Conservation (phyloP, 345 rosid species). For the Hibiscus syriacus region DNA sequence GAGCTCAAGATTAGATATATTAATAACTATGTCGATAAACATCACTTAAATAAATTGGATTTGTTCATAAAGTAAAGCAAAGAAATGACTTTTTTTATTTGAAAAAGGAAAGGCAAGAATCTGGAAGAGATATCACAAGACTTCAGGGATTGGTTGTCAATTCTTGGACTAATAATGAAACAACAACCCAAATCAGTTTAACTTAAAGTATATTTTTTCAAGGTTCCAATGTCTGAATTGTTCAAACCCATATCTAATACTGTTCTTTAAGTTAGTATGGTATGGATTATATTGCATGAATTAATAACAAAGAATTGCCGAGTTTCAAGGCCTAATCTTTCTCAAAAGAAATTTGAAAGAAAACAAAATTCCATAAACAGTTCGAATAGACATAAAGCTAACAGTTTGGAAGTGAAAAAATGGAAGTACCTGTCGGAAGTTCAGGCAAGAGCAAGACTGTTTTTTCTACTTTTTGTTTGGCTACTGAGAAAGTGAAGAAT, state of each 20-base stretch:
- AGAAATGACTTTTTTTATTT: not conserved
- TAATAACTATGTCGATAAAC: too few species aligned
- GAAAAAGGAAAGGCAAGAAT: too few species aligned
- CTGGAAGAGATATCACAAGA: too few species aligned
- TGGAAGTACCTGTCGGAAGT: not conserved
- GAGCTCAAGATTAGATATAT: too few species aligned
- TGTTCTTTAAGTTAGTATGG: not conserved
- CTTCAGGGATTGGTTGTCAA: too few species aligned
- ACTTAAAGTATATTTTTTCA: too few species aligned
- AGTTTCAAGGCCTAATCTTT: not conserved
- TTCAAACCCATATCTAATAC: too few species aligned
- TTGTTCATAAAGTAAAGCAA: too few species aligned
- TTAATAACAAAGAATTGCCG: not conserved
- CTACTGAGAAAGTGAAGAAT: not conserved
- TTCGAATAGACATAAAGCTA: not conserved
- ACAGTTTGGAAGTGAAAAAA: not conserved
- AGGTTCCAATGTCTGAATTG: too few species aligned
- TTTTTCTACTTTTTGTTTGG: not conserved
- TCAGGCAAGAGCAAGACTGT: not conserved
- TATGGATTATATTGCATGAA: not conserved
- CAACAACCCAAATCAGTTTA: not conserved
- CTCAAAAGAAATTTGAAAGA: not conserved
- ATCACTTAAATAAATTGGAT: too few species aligned
- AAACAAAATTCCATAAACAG: not conserved
- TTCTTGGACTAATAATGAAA: not conserved